Percentiles rank a stretch among this genome's conserved stretches.
phyloP scores from a whole-genome alignment of 441 rosid genomes.

The Pelargonium citronellum region DNA sequence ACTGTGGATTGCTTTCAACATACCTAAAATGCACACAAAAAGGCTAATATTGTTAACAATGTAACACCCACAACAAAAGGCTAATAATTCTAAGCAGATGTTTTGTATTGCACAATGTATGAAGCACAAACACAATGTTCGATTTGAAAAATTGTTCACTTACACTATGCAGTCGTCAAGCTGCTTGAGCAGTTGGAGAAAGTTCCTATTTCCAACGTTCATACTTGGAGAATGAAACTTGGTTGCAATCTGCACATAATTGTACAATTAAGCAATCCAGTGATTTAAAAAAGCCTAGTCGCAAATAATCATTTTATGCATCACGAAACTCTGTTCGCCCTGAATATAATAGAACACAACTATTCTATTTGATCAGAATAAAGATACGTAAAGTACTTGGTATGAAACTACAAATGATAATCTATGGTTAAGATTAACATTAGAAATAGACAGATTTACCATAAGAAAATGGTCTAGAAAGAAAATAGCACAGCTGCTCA shows the following conservation, averaged over 20 bases:
- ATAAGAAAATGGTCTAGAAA: neutral
- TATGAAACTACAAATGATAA: neutral
- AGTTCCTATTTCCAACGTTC: conserved; percentile 73
- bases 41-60: neutral
- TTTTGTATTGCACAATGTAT: neutral
- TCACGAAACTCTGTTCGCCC: neutral
- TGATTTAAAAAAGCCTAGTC: conserved; percentile 9
- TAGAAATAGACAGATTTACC: neutral
- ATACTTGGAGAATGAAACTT: conserved; percentile 81
- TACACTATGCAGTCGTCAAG: conserved; percentile 93
- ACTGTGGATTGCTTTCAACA: conserved; percentile 81
- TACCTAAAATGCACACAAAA: conserved; percentile 40
- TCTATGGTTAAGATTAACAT: neutral
- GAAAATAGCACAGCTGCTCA: conserved; percentile 10
- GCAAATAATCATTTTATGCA: conserved; percentile 12
- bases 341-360: neutral
- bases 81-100: neutral
- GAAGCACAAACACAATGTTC: neutral
- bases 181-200: conserved; percentile 82
- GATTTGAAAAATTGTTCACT: conserved; percentile 30
- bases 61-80: neutral
- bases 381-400: neutral
- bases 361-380: neutral
- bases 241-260: conserved; percentile 61
- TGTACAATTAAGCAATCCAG: conserved; percentile 17